A percentile compares a stretch with the other conserved stretches of the same genome.
These are phyloP conservation scores for Rhexocercosporidium sp. DNA, from an alignment of 2,329 filamentous ascomycete genomes.

Conservation along the genomic window DNA sequence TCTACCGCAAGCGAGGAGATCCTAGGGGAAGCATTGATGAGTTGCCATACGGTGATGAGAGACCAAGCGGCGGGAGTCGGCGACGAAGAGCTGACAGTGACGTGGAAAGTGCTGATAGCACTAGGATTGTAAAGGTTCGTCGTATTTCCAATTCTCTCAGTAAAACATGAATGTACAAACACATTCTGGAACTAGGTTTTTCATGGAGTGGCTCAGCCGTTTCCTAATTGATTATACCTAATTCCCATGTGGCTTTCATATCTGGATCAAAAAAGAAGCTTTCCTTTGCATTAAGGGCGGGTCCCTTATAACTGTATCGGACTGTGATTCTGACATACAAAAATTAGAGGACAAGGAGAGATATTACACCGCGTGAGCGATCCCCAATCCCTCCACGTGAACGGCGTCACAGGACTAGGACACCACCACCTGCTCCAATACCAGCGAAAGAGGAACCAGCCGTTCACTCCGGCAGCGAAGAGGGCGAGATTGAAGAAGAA, in stretches of 20 bases:
- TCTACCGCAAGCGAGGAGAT: slow-evolving; percentile 81
- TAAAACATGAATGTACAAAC: background rate
- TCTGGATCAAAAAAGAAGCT: background rate
- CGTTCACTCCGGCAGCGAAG: slow-evolving; percentile 80
- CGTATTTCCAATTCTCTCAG: background rate
- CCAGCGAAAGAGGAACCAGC: slow-evolving; percentile 52
- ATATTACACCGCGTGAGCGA: slow-evolving; percentile 63
- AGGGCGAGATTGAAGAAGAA: slow-evolving; percentile 95
- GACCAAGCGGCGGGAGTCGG: slow-evolving; percentile 65
- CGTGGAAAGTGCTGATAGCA: slow-evolving; percentile 62
- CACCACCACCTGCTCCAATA: slow-evolving; percentile 52
- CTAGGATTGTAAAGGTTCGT: slow-evolving; percentile 66
- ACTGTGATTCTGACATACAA: slow-evolving; percentile 19
- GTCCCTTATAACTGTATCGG: too few relatives aligned
- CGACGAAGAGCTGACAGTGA: slow-evolving; percentile 82
- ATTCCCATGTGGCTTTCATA: background rate
- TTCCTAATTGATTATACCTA: background rate
- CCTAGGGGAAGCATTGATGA: slow-evolving; percentile 82
- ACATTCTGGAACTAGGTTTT: background rate
- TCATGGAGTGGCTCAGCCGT: background rate
- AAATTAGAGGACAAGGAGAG: slow-evolving; percentile 60
- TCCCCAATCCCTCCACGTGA: slow-evolving; percentile 60
- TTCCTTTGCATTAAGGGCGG: too few relatives aligned
- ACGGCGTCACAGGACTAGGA: slow-evolving; percentile 60
- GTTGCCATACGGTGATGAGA: slow-evolving; percentile 85